Percentiles rank a stretch among this genome's conserved stretches.
Evolutionary conservation across 2,329 filamentous ascomycete genomes (phyloP).

Genomic region (Chaetomium sp.): DNA sequence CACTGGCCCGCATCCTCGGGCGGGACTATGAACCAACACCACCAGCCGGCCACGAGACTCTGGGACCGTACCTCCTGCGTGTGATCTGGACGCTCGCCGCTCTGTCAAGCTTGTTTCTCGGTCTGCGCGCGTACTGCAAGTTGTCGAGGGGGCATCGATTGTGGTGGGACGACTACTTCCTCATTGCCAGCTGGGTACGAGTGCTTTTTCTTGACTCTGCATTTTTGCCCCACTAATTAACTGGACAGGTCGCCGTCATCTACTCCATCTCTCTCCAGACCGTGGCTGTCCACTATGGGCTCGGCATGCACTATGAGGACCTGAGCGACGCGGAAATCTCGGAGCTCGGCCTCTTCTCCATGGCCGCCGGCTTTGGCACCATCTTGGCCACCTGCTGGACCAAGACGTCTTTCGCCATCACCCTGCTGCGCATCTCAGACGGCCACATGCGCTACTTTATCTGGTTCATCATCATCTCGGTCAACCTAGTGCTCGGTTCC

Average conservation of each 20-base stretch:
- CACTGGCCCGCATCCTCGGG: no score
- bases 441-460: slow-evolving; percentile 23
- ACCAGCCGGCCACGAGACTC: not conserved
- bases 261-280: slow-evolving; percentile 7
- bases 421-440: slow-evolving; percentile 29
- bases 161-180: slow-evolving; percentile 30
- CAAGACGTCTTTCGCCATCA: slow-evolving; percentile 35
- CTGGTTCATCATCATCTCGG: slow-evolving; percentile 30
- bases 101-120: slow-evolving; percentile 13
- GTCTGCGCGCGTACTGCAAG: slow-evolving; percentile 23
- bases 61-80: slow-evolving; percentile 4
- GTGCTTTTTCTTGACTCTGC: not conserved
- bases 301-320: slow-evolving; percentile 11
- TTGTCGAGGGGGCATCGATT: slow-evolving; percentile 19
- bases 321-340: not conserved
- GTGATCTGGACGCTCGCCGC: slow-evolving; percentile 12
- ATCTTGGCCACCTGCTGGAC: slow-evolving; percentile 24
- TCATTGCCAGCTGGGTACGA: slow-evolving; percentile 26
- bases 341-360: slow-evolving; percentile 10
- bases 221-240: not conserved
- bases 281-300: slow-evolving; percentile 10
- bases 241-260: slow-evolving; percentile 9
- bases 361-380: slow-evolving; percentile 17
- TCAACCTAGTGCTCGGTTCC: slow-evolving; percentile 19
- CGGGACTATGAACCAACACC: no score